A percentile compares a stretch with the other conserved stretches of the same genome.
phyloP scores from a whole-genome alignment of 2,329 filamentous ascomycete genomes.

The Arthrobotrys entomopaga region DNA sequence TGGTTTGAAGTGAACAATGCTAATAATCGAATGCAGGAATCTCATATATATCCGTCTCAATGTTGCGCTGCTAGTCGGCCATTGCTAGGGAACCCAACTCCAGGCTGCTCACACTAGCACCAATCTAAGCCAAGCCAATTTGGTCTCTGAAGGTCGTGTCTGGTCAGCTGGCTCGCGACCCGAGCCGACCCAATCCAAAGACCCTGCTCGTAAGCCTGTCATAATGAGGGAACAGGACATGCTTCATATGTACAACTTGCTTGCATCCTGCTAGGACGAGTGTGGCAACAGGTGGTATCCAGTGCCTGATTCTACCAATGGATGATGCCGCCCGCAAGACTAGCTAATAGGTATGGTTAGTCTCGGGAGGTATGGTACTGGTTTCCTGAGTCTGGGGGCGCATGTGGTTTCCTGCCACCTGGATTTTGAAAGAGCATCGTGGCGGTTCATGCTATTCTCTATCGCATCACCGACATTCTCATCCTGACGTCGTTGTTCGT shows the following conservation, averaged over 20 bases:
- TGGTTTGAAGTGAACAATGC: too few relatives aligned
- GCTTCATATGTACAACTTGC: constrained; percentile 2
- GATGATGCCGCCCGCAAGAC: too few relatives aligned
- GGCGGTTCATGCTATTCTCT: constrained; percentile 19
- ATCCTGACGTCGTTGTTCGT: constrained; percentile 6
- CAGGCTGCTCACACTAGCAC: neutral
- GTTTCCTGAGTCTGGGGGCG: neutral
- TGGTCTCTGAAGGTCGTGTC: neutral
- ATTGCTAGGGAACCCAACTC: neutral
- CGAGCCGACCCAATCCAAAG: constrained; percentile 32
- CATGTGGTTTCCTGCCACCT: constrained; percentile 47
- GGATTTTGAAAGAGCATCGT: constrained; percentile 35
- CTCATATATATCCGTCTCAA: neutral
- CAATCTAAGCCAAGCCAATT: neutral
- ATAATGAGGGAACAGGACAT: constrained; percentile 8
- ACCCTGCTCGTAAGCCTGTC: constrained; percentile 11
- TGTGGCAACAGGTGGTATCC: neutral
- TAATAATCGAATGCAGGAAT: neutral
- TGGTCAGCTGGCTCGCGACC: neutral
- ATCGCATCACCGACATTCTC: constrained; percentile 21
- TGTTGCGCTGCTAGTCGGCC: neutral
- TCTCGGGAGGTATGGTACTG: constrained; percentile 4
- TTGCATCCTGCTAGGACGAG: constrained; percentile 27
- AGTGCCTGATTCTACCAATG: too few relatives aligned
- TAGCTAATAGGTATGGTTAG: too few relatives aligned